These are phyloP conservation scores for Yarrowia keelungensis DNA, from an alignment of 805 yeast genomes.

Conservation along the genomic window DNA sequence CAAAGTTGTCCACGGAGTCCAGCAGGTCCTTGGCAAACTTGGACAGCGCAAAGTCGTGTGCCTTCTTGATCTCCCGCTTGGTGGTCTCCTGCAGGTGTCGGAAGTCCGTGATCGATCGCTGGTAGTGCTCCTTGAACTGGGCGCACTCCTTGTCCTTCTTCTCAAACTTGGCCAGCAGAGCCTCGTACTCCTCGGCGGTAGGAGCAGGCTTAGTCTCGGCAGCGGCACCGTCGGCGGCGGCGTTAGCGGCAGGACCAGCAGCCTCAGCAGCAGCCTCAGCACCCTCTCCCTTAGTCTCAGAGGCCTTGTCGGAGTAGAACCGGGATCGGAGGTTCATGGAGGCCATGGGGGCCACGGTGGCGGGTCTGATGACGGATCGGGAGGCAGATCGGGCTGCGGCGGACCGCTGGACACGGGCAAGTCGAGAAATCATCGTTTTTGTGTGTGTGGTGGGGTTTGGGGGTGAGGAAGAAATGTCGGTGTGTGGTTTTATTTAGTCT, in stretches of 20 bases:
- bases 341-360: constrained; percentile 40
- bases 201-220: constrained; percentile 44
- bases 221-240: constrained; percentile 14
- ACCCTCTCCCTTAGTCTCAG: constrained; percentile 37
- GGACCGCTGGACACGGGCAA: constrained; percentile 28
- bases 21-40: constrained; percentile 89
- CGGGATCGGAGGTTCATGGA: constrained; percentile 12
- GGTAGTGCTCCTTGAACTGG: constrained; percentile 80
- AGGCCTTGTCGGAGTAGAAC: constrained; percentile 39
- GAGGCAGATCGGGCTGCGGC: constrained; percentile 42
- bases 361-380: constrained; percentile 40
- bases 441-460: neutral
- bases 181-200: constrained; percentile 42
- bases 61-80: constrained; percentile 82
- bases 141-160: constrained; percentile 69
- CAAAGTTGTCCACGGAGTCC: constrained; percentile 89
- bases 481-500: neutral
- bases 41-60: constrained; percentile 88
- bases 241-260: constrained; percentile 32
- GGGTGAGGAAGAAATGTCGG: neutral
- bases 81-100: constrained; percentile 91
- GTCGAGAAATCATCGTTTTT: constrained; percentile 21
- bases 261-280: constrained; percentile 31
- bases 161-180: constrained; percentile 59
- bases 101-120: constrained; percentile 89